Base-by-base conservation (phyloP, 805 yeast genomes). In the Cyberlindnera japonica region DNA sequence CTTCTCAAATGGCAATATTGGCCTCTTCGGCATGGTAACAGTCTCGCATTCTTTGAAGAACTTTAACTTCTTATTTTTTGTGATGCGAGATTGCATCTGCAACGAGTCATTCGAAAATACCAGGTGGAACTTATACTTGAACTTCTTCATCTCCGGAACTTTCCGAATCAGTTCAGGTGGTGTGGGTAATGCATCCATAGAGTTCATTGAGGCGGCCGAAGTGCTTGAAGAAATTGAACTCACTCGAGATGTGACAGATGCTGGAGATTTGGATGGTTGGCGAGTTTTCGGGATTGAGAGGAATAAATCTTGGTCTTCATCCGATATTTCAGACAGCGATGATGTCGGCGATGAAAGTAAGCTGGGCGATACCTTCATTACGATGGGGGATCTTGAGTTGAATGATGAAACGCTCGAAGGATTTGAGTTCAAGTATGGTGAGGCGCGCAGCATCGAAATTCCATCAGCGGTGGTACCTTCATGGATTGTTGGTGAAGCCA, bases 131-230 rank as follows among this genome's bases (percentile, higher is more conserved):
- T 62, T 71, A 53, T 62, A 71, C 18, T 63, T 48, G n/a, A 76
- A 78, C 28, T 74, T 53, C 21, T 63, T 55, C 9, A 73, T 58
- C 20, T 70, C 74, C 3, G 79, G 77, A 0, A 73, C 67, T 6
- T 65, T 51, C 33, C 55, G 59, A 32, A 62, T 57, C 26, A 77
- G 53, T 44, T 74, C 78, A 3, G 76, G 76, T 6, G 77, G 77
- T 4, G 54, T 26, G 6, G 63, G 63, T 2, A 61, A 40, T 5
- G 59, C 43, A 13, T 57, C 59, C 57, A 54, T 54, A 8, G 53
- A 40, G 9, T 45, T 32, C 16, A 37, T 5, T 5, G 40, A 44
- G 16, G 37, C 33, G 3, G 41, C 14, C 11, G 42, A 27, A 14
- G 43, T 18, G 11, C 14, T 12, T 3, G 45, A 41, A 6, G 42